A percentile compares a stretch with the other conserved stretches of the same genome.
Conservation (phyloP, 202 grass and related monocot genomes). For the Sporobolus alterniflorus region DNA sequence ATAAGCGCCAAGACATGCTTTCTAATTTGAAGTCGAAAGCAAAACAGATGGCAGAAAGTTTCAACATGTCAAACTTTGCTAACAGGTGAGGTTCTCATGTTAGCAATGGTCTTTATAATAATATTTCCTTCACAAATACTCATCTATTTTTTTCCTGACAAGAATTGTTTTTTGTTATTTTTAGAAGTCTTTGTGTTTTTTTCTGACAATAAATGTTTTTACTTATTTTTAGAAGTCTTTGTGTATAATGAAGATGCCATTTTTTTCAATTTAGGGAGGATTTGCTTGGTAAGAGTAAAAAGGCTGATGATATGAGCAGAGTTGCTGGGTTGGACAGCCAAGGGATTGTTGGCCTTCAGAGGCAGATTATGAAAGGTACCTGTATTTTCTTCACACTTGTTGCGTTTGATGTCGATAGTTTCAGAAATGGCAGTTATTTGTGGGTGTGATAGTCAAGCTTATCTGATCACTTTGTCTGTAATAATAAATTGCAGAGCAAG, state of each 20-base stretch:
- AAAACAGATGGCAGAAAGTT: slow-evolving; percentile 70
- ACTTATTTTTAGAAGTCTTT: neutral
- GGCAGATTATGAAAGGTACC: slow-evolving; percentile 92
- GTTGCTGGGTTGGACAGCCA: slow-evolving; percentile 83
- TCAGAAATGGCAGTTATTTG: neutral
- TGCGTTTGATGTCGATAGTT: neutral
- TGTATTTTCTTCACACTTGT: neutral
- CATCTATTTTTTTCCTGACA: neutral
- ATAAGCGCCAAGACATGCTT: slow-evolving; percentile 75
- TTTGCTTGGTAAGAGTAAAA: slow-evolving; percentile 78
- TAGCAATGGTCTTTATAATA: neutral
- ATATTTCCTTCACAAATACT: neutral
- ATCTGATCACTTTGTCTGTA: neutral
- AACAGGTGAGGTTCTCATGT: slow-evolving; percentile 59
- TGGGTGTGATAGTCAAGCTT: neutral
- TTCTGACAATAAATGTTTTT: neutral
- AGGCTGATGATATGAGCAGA: slow-evolving; percentile 74
- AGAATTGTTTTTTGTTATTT: neutral
- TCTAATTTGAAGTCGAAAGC: slow-evolving; percentile 74
- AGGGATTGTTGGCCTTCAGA: slow-evolving; percentile 92
- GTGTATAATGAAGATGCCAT: neutral
- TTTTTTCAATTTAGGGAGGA: slow-evolving; percentile 70
- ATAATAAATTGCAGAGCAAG: slow-evolving; percentile 83
- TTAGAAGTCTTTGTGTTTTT: neutral
- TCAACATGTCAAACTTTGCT: slow-evolving; percentile 82